phyloP scores from a whole-genome alignment of 176 grass and related monocot species.

The Juncus effusus region DNA sequence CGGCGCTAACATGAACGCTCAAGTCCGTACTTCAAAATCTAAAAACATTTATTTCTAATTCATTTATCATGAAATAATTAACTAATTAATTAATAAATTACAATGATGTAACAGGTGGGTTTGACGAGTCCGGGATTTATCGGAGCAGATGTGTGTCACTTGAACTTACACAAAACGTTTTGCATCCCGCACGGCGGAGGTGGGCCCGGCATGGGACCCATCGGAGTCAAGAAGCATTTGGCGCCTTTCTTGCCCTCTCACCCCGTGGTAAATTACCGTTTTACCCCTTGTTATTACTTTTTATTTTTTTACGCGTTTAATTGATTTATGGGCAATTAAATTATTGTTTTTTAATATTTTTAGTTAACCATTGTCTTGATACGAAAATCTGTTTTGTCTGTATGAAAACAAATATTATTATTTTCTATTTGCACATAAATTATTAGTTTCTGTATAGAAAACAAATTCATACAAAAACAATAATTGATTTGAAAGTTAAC shows the following conservation, averaged over 20 bases:
- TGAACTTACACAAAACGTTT: constrained; percentile 99
- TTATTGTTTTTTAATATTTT: constrained; percentile 1
- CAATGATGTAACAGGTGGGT: constrained; percentile 58
- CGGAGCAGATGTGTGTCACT: constrained; percentile 96
- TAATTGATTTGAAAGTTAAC: too few species aligned
- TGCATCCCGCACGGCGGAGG: constrained; percentile 99
- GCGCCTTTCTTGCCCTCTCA: constrained; percentile 98
- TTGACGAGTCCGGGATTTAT: constrained; percentile 98
- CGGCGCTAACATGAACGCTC: constrained; percentile 99
- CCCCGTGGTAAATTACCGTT: constrained; percentile 60
- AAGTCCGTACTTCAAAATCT: constrained; percentile 41
- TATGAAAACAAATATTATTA: too few species aligned
- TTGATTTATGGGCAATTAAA: background rate
- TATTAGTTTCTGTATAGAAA: too few species aligned
- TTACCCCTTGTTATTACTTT: background rate
- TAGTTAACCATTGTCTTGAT: background rate
- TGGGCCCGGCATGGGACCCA: constrained; percentile 98
- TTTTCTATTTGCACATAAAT: too few species aligned
- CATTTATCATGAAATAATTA: background rate
- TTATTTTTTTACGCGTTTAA: background rate
- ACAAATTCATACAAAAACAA: too few species aligned
- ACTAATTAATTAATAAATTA: constrained; percentile 6
- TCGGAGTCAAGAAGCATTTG: constrained; percentile 98
- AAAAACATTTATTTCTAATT: background rate
- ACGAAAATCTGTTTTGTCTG: too few species aligned